Evolutionary conservation across 2,329 filamentous ascomycete genomes (phyloP).

Genomic region (Pseudogymnoascus sp.): DNA sequence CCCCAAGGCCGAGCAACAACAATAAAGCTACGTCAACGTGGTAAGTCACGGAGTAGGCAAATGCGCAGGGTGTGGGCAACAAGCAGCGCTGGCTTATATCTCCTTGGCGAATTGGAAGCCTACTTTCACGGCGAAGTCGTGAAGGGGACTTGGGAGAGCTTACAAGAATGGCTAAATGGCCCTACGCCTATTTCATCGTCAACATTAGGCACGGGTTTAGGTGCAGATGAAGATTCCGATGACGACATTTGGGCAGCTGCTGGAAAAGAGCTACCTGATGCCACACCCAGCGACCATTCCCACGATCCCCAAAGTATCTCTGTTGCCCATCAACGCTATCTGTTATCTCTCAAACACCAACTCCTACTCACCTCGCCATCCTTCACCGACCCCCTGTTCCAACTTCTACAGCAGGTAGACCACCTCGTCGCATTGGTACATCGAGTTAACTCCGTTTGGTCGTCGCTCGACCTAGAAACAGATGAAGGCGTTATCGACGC

Average conservation of each 20-base stretch:
- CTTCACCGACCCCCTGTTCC: conserved; percentile 58
- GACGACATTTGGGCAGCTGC: conserved; percentile 38
- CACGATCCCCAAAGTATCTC: conserved; percentile 82
- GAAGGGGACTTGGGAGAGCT: conserved; percentile 68
- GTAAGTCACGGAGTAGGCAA: conserved; percentile 51
- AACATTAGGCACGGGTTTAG: conserved; percentile 12
- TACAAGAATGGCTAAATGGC: conserved; percentile 61
- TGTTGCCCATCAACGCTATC: conserved; percentile 68
- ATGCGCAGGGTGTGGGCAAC: conserved; percentile 88
- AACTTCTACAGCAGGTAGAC: conserved; percentile 66
- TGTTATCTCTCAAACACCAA: conserved; percentile 56
- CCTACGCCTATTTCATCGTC: conserved; percentile 14
- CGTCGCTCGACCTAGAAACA: conserved; percentile 67
- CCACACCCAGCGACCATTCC: conserved; percentile 21
- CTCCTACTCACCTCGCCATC: conserved; percentile 55
- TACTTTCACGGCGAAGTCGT: conserved; percentile 90
- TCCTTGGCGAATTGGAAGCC: conserved; percentile 75
- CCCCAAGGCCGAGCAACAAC: conserved; percentile 52
- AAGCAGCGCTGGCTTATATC: conserved; percentile 76
- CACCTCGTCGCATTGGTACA: conserved; percentile 68
- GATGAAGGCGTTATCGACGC: conserved; percentile 76
- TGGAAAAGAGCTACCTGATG: conserved; percentile 16
- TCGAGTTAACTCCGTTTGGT: conserved; percentile 68
- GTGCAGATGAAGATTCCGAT: conserved; percentile 21
- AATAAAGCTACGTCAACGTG: conserved; percentile 52